phyloP scores from a whole-genome alignment of 352 stramenopile genomes.

The Pythium dissotocum region DNA sequence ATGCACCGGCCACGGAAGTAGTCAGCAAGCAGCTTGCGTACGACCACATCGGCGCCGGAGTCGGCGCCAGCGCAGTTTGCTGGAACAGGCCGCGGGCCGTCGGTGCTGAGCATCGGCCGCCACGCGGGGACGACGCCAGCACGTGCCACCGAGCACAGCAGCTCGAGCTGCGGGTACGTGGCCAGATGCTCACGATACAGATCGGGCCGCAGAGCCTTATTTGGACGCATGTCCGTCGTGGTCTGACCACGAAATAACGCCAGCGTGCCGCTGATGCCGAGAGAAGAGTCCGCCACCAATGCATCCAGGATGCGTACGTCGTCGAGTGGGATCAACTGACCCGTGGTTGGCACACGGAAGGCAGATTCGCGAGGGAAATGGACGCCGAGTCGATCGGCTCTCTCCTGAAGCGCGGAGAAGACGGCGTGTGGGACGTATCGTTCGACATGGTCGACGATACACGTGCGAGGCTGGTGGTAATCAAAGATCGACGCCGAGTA shows the following conservation, averaged over 20 bases:
- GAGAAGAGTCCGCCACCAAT: not conserved
- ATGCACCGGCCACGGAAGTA: slow-evolving; percentile 22
- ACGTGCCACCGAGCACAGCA: slow-evolving; percentile 17
- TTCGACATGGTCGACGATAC: not conserved
- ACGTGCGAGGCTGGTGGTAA: not conserved
- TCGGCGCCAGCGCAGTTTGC: slow-evolving; percentile 15
- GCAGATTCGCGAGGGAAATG: not conserved
- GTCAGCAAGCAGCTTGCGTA: slow-evolving; percentile 8
- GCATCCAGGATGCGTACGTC: slow-evolving; percentile 16
- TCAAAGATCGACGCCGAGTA: not conserved
- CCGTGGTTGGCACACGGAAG: not conserved
- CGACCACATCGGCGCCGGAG: slow-evolving; percentile 1
- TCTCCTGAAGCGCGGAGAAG: not conserved
- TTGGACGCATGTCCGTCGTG: slow-evolving; percentile 11
- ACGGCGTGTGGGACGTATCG: not conserved
- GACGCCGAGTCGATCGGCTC: not conserved
- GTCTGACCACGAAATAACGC: slow-evolving; percentile 15
- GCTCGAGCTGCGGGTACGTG: slow-evolving; percentile 15
- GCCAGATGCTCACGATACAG: slow-evolving; percentile 12
- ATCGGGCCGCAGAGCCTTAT: slow-evolving; percentile 10
- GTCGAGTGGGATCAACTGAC: too few species aligned
- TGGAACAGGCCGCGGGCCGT: slow-evolving; percentile 4
- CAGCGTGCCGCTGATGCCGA: slow-evolving; percentile 13
- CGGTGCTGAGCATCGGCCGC: not conserved
- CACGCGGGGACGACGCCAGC: slow-evolving; percentile 1